Base-by-base conservation (phyloP, 805 yeast species). In the Teunomyces kruisii region DNA sequence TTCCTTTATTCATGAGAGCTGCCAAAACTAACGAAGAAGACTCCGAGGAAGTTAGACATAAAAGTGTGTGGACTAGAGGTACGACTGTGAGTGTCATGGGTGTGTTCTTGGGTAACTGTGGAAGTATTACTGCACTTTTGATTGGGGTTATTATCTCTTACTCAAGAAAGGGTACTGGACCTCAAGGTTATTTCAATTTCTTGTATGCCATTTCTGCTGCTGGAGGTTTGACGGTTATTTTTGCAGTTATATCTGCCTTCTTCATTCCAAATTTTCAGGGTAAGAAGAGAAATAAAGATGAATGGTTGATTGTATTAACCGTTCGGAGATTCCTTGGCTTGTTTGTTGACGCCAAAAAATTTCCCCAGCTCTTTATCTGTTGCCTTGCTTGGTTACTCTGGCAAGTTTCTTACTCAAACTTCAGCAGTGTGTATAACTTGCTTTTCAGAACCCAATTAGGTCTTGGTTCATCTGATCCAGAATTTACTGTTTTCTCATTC, bases 351-450 rank as follows among this genome's bases (percentile, higher is more conserved):
- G 61, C 69, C 15, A 48, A 50, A 17, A 45, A 55, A 38, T 62
- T 65, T 45, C 67, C 66, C 3, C 49, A 69, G 40, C 75, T 73
- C 1, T 66, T 67, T 42, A 19, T 61, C 9, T 55, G 63, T 19
- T 65, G 72, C 54, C 29, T 68, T 12, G 59, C 67, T 0, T 70
- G 75, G 75, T 72, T 70, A 1, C 55, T 70, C 17, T 70, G 76
- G 75, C 68, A 71, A 42, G 62, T 69, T 10, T 57, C 59, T 5
- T 68, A 57, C 40, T 48, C 62, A 9, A 69, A 68, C 42, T 71
- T 67, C 46, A 43, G 68, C 49, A 55, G 62, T 39, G 65, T 71
- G 3, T 69, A 64, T 43, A 61, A 62, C 2, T 53, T 70, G 8
- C 44, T 71, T 13, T 71, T 70, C 52, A 57, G 76, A 46, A 56